Base-by-base conservation (phyloP, 192 early-diverging fungal genomes). In the Mortierella hygrophila region DNA sequence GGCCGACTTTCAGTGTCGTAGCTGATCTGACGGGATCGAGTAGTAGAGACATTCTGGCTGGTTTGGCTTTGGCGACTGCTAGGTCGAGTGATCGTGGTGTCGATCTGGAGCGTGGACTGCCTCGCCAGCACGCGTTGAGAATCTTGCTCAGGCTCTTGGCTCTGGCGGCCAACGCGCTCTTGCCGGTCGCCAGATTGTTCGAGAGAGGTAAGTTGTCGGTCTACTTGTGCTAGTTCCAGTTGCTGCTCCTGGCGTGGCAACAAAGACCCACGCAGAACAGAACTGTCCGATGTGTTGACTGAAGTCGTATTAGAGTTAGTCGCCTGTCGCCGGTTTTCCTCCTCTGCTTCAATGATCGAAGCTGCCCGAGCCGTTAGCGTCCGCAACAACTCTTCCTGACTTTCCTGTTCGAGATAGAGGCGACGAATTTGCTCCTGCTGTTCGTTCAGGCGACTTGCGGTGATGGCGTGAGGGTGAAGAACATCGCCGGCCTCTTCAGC, bases 341-440 rank as follows among this genome's bases (percentile, higher is more conserved):
- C 75, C n/a, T 82, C 74, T 42, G 26, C 75, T 23, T 78, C 72
- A 26, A 76, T 44, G 8, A 81, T 77, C 1, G 78, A 80, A 40
- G 84, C 84, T 3, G 84, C 79, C 6, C 79, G 79, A 38, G 79
- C 84, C 13, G 84, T 78, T 57, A 86, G 49, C 2, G 78, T 37
- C 10, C 84, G 75, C 23, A 86, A 16, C 1, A 74, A 70, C 16
- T 86, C 79, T 46, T 80, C 84, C n/a, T 86, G 84, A 23, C 65
- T 86, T 42, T 86, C 84, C 41, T 86, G 84, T 40, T 86, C 84
- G 3, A 40, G 71, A 37, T 74, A 78, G 2, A 86, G 79, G 1
- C 78, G 78, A 5, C 79, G 78, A 55, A 86, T 86, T 26, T 75
- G 84, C 16, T 86, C 79, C 71, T 86, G 75, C 47, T 75, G 84